Evolutionary conservation across 768 basidiomycete genomes (phyloP).

Genomic region (Boletus vermiculosoides): DNA sequence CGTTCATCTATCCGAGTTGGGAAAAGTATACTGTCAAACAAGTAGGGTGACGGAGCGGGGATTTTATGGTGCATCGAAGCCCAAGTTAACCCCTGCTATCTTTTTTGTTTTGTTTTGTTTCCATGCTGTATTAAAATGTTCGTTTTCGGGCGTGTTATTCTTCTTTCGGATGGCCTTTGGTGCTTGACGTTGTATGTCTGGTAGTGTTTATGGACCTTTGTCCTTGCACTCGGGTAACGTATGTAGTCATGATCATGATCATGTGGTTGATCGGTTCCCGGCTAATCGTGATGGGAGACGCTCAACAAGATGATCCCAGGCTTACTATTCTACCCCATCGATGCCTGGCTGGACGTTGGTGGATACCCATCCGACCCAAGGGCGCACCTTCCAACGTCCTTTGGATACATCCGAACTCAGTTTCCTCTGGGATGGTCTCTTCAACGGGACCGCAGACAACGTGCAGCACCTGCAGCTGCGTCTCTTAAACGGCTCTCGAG

Average conservation of each 20-base stretch:
- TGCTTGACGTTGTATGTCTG: not conserved
- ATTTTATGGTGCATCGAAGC: not conserved
- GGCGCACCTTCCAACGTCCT: slow-evolving; percentile 34
- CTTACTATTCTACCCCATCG: not conserved
- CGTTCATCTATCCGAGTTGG: slow-evolving; percentile 60
- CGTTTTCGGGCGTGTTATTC: not conserved
- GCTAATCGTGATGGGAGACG: not conserved
- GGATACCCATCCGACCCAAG: not conserved
- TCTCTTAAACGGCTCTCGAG: slow-evolving; percentile 28
- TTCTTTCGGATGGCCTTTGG: not conserved
- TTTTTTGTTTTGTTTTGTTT: not conserved
- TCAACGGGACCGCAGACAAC: slow-evolving; percentile 45
- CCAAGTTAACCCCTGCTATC: not conserved
- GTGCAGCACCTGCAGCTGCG: slow-evolving; percentile 31
- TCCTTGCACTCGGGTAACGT: not conserved
- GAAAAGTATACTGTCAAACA: slow-evolving; percentile 58
- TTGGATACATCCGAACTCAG: slow-evolving; percentile 40
- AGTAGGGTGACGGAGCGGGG: slow-evolving; percentile 13
- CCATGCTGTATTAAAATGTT: not conserved
- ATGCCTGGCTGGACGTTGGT: slow-evolving; percentile 21
- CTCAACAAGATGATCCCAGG: too few species aligned
- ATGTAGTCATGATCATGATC: not conserved
- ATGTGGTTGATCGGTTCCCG: not conserved
- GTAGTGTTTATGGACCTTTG: not conserved
- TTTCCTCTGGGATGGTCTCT: slow-evolving; percentile 43